phyloP scores from a whole-genome alignment of 78 protist species.

The Chrysochromulina tobinii region DNA sequence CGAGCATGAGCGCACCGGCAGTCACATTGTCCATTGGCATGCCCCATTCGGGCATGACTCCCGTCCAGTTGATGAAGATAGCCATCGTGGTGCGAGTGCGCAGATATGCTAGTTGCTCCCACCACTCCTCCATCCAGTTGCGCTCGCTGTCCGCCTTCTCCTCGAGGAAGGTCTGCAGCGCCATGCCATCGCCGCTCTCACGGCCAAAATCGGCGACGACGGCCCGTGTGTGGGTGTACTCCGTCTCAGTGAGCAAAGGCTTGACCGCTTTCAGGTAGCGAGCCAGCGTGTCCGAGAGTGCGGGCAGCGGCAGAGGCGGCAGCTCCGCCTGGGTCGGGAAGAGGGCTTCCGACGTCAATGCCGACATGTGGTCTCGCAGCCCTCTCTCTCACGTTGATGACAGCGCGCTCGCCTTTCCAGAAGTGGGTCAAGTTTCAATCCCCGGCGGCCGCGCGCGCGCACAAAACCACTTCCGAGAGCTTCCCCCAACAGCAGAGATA shows the following conservation, averaged over 20 bases:
- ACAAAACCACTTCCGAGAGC: too few relatives aligned
- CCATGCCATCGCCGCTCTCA: background rate
- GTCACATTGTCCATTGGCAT: background rate
- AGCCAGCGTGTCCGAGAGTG: slow-evolving; percentile 9
- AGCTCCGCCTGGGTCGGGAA: background rate
- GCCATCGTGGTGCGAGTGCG: background rate
- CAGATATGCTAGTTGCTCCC: slow-evolving; percentile 29
- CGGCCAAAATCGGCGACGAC: background rate
- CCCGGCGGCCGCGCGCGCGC: too few relatives aligned
- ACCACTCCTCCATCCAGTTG: slow-evolving; percentile 50
- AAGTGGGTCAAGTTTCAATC: too few relatives aligned
- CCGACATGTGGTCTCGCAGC: too few relatives aligned
- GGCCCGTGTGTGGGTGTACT: background rate
- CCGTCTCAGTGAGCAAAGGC: slow-evolving; percentile 21
- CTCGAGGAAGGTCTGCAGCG: background rate
- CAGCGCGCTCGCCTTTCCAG: too few relatives aligned
- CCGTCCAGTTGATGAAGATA: background rate
- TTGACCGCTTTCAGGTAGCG: background rate
- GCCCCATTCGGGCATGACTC: background rate
- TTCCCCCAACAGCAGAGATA: too few relatives aligned
- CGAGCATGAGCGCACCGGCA: background rate
- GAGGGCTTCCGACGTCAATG: too few relatives aligned
- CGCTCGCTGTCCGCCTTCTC: background rate
- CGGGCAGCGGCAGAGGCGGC: slow-evolving; percentile 41
- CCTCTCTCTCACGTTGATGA: too few relatives aligned